Conservation (phyloP, 345 rosid genomes). For the Syzygium aqueum region DNA sequence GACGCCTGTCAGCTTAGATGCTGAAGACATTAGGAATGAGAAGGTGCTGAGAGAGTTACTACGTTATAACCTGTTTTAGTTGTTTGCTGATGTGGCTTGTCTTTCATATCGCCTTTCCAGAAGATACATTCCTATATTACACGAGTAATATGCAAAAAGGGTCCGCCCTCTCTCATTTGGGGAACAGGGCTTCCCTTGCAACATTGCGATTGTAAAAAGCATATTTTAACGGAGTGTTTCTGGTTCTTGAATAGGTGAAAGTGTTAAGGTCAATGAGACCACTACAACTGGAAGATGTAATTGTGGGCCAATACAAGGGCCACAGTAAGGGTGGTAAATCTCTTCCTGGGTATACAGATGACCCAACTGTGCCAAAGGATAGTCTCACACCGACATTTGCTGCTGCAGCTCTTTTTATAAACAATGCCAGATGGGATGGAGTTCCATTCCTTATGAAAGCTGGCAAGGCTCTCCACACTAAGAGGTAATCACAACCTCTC, state of each 20-base stretch:
- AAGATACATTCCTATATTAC: not conserved
- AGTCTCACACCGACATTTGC: constrained; percentile 89
- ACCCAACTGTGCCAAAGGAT: constrained; percentile 58
- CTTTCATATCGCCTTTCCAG: not conserved
- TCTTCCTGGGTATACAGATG: constrained; percentile 65
- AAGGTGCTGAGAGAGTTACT: constrained; percentile 38
- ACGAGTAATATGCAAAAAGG: not conserved
- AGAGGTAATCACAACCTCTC: constrained; percentile 20
- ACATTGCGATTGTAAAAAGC: not conserved
- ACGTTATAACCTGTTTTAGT: not conserved
- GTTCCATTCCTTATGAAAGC: constrained; percentile 96
- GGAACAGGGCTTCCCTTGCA: not conserved
- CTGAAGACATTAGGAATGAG: constrained; percentile 87
- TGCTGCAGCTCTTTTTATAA: constrained; percentile 80
- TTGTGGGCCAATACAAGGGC: constrained; percentile 85
- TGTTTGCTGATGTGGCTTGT: not conserved
- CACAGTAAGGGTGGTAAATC: constrained; percentile 51
- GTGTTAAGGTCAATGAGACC: constrained; percentile 85
- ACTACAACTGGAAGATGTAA: constrained; percentile 61
- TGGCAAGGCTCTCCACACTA: constrained; percentile 82
- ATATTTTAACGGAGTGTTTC: not conserved
- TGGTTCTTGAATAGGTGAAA: constrained; percentile 46
- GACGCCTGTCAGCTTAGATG: constrained; percentile 94
- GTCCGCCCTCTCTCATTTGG: not conserved
- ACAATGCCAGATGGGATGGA: constrained; percentile 95